Evolutionary conservation across 768 basidiomycete species (phyloP), one percentile per base, ranked within the genome.

Genomic region (Trametes coccinea): DNA sequence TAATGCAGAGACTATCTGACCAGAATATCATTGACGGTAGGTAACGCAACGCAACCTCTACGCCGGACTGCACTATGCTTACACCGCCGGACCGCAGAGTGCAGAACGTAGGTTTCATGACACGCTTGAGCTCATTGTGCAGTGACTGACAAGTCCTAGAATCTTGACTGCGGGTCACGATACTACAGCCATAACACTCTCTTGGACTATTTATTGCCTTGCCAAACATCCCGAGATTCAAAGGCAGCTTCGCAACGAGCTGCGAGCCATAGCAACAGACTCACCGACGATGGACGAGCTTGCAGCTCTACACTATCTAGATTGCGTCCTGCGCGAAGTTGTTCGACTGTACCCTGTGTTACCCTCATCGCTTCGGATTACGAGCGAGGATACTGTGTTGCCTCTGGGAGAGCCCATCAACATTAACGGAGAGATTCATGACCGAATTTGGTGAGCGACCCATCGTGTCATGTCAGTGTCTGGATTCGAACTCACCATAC

Each of bases 261-360:
- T 75, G 16, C 63, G n/a, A n/a, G n/a, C n/a, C n/a, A 60, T 72
- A 5, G n/a, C 33, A 6, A 65, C 63, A 0, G 60, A 61, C 9
- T 31, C 33, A 1, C 88, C 88, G 2, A 79, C 80, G 1, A 88
- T 90, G 83, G 89, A 91, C 44, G 79, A 85, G 31, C 78, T 92
- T 2, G 80, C 83, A 59, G 74, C 80, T 1, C 75, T 93, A 2
- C 80, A 84, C 0, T 90, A 88, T 66, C 82, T 92, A 13, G 90
- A 90, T 60, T 77, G 76, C 31, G 80, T 88, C 6, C 76, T 86
- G 2, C 79, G 82, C 5, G 88, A 89, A 71, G 82, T 79, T 0
- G 69, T 88, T 58, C 80, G 88, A 0, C 49, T 85, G 0, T 77
- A 87, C 63, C 59, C 84, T 0, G 84, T 84, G 0, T 79, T 87